phyloP scores from a whole-genome alignment of 768 basidiomycete species.

The Boletus reticuloceps region DNA sequence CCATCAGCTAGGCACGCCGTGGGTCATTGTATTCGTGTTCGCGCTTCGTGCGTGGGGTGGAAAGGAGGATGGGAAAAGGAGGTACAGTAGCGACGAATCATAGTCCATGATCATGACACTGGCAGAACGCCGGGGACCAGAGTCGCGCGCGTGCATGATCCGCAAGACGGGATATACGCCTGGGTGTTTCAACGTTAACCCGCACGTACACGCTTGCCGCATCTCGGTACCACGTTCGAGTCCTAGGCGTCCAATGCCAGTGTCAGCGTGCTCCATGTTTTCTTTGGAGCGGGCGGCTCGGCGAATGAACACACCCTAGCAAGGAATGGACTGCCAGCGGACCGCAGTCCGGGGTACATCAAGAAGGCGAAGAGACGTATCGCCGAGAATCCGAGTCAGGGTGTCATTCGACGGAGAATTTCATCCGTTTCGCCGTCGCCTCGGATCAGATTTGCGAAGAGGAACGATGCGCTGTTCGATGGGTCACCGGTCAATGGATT shows the following conservation, averaged over 20 bases:
- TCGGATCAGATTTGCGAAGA: constrained; percentile 22
- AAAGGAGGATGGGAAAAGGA: too few relatives aligned
- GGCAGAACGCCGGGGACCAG: background rate
- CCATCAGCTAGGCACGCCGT: too few relatives aligned
- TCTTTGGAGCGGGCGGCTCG: background rate
- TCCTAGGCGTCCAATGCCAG: too few relatives aligned
- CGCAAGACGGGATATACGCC: background rate
- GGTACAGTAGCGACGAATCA: background rate
- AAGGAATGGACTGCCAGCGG: too few relatives aligned
- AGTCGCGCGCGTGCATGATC: constrained; percentile 8
- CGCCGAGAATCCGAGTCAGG: constrained; percentile 8
- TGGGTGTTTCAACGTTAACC: too few relatives aligned
- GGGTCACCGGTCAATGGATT: constrained; percentile 6
- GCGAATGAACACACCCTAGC: too few relatives aligned
- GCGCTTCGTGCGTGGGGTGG: background rate
- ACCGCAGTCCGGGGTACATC: background rate
- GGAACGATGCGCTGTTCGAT: background rate
- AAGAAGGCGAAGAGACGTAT: background rate
- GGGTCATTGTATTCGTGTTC: too few relatives aligned
- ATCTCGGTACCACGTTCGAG: background rate
- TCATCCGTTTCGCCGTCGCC: constrained; percentile 4
- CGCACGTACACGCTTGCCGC: too few relatives aligned
- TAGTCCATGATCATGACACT: too few relatives aligned
- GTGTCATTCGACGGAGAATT: background rate
- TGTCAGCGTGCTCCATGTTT: background rate